Evolutionary conservation across 2,329 filamentous ascomycete species (phyloP), one percentile per base, ranked within the genome.

Genomic region (Diplodia scrobiculata): DNA sequence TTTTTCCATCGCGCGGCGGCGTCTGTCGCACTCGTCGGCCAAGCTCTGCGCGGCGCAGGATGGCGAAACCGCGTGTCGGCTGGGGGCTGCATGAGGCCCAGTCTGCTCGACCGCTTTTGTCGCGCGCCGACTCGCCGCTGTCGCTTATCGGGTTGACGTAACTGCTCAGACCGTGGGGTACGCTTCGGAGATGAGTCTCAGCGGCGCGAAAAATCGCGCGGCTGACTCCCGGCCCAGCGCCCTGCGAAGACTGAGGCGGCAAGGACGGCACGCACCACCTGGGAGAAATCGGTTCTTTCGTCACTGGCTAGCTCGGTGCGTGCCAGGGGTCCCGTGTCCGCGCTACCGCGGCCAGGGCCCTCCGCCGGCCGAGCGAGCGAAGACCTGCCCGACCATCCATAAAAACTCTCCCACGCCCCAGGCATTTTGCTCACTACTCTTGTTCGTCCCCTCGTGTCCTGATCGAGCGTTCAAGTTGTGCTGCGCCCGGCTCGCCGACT

Each of bases 381-480:
- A 11, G 5, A 7, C 29, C 51, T 50, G 52, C 54, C 52, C 54
- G 41, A 60, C 47, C 54, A 60, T 58, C 64, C 63, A 59, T 59
- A 66, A 59, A 58, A 66, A 66, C 32, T 55, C 64, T 51, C 53
- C 54, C 53, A 25, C 54, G 19, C 41, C 64, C 53, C 45, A 51
- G 34, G 34, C 45, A 19, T 6, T 66, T 50, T 34, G 14, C 54
- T 66, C 64, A n/a, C 29, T 55, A 60, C 64, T 66, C 64, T 66
- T 66, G 64, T 66, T 66, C 64, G 64, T 66, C 64, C 53, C 45
- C 64, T 66, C 64, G 64, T 66, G 45, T 60, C 63, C 53, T 51
- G 64, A 66, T 66, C 64, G 64, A 66, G 64, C 64, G 64, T 25
- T 58, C 64, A 66, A 66, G 64, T 66, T 66, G 64, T 50, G 64